Base-by-base conservation (phyloP, 768 basidiomycete species). In the Tulasnella sp. region DNA sequence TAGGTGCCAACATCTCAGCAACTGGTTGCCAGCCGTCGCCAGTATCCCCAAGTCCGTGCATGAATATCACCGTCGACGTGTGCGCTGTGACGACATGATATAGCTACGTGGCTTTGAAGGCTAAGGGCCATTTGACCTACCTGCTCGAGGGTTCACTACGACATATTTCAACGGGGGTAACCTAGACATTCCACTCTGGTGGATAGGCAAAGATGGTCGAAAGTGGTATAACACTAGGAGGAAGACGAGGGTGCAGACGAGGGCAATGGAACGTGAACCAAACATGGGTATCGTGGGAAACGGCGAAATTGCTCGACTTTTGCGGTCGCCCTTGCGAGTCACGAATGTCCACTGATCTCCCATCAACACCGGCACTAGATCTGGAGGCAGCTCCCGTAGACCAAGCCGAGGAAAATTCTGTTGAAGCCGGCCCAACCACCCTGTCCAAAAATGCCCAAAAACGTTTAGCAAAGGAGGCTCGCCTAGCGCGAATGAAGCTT, bases 31-130 rank as follows among this genome's bases (percentile, higher is more conserved):
- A 88, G 29, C 89, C 88, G 62, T 50, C 21, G 21, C 34, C 46
- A 17, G 49, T 57, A 27, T 52, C 42, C 34, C 32, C 23, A 27
- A 42, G 53, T 14, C 39, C 90, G 76, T 96, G 92, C 37, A 90
- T 71, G 68, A 94, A 90, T 64, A 94, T 84, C 61, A 94, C 79
- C 0, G 88, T 91, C 6, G 88, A 86, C 6, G 86, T 82, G 69
- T 94, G 91, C 61, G 76, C 80, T 36, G 72, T 65, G 39, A 35
- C n/a, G 9, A 12, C 27, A 11, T 31, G 4, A 32, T 29, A 35
- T 32, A 35, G 14, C 14, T 29, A 12, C 7, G 17, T 55, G 2
- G 27, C 19, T 48, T 2, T 3, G 25, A 14, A 23, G 37, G 9
- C 19, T 25, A 32, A 25, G 35, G 15, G 15, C 14, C 14, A 42